Base-by-base conservation (phyloP, 306 rosid genomes). In the Abrus pulchellus region DNA sequence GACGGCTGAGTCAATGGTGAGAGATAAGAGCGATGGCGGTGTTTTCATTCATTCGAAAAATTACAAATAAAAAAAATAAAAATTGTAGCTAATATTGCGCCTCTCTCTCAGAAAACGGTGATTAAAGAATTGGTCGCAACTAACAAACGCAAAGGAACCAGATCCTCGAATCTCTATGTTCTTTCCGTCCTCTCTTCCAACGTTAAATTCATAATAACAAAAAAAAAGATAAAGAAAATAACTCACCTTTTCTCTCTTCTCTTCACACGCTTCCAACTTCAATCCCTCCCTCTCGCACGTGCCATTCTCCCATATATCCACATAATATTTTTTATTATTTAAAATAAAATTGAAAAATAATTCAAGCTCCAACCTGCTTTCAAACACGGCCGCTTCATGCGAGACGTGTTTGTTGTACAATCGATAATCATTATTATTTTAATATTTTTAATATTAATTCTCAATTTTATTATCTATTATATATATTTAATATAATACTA, bases 11-110 rank as follows among this genome's bases (percentile, higher is more conserved):
- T 93, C 94, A 88, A 90, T 80, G 1, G 97, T 76, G 47, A 93
- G 98, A 66, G 94, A 91, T 0, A 96, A 86, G 33, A 96, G 88
- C 38, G 99, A 92, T 67, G 99, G 97, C 79, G 97, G 97, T 73
- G 92, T 85, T 88, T 90, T 89, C 97, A 93, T 74, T 83, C 92
- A 70, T 71, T 69, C 65, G 20, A 45, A 30, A 20, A 45, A 20
- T 6, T 8, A 6, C 13, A 67, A 44, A 14, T n/a, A 4, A 20
- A 41, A 7, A 43, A 47, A 30, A 69, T 13, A 1, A 82, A 1
- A 82, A 68, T 20, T 49, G 30, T 13, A n/a, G 3, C n/a, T 20
- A 41, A 66, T 54, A 40, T 41, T 40, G 28, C 13, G 64, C 13
- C 53, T 1, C 53, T 48, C 8, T 78, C 68, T 81, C 7, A 11